Evolutionary conservation across 768 basidiomycete genomes (phyloP).

Genomic region (Suillus fuscotomentosus): DNA sequence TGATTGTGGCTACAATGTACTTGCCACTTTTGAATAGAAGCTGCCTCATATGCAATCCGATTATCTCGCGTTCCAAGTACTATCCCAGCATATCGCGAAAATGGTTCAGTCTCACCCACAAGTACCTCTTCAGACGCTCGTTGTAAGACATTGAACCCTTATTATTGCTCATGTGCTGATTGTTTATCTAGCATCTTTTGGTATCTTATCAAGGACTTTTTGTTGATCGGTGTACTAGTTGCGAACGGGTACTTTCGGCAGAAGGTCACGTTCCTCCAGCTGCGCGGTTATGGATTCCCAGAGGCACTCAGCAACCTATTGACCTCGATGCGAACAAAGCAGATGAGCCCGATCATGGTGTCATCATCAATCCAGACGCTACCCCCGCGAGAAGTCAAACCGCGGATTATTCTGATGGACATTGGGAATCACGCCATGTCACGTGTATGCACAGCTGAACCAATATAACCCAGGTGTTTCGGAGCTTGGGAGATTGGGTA

Average conservation of each 20-base stretch:
- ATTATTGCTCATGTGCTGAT: neutral
- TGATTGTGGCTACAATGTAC: conserved; percentile 2
- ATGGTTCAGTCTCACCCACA: conserved; percentile 55
- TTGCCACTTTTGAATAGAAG: conserved; percentile 40
- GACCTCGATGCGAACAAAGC: neutral
- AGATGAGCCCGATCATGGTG: neutral
- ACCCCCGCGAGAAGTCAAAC: neutral
- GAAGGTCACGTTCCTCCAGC: conserved; percentile 77
- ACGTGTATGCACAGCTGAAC: conserved; percentile 34
- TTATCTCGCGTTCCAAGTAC: conserved; percentile 58
- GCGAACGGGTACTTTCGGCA: conserved; percentile 62
- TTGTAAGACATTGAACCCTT: conserved; percentile 35
- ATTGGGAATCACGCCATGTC: conserved; percentile 55
- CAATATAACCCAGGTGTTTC: too few species aligned
- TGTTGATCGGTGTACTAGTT: conserved; percentile 55
- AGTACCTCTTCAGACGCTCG: conserved; percentile 51
- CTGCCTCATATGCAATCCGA: conserved; percentile 68
- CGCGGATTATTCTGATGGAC: conserved; percentile 26
- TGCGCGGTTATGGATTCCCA: conserved; percentile 51
- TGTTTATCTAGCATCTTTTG: conserved; percentile 43
- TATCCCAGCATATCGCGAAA: conserved; percentile 66
- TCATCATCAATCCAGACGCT: neutral
- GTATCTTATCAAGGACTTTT: conserved; percentile 61
- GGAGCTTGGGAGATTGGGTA: neutral
- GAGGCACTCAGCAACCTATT: neutral